Evolutionary conservation across 2,329 filamentous ascomycete genomes (phyloP).

Genomic region (Aspergillus udagawae): DNA sequence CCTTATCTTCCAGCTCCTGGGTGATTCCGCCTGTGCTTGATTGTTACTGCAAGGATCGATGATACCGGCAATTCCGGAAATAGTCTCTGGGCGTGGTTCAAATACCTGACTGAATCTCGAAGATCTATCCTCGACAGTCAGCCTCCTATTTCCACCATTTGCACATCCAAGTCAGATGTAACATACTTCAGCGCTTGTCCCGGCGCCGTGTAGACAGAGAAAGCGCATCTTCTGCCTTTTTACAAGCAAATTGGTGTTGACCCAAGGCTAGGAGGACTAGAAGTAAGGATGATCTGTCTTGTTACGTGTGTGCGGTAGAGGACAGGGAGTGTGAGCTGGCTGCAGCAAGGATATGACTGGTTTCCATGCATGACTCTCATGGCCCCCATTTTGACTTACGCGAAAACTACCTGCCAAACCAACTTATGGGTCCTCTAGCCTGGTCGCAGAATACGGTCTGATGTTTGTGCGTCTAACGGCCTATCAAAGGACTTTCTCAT

Average conservation of each 20-base stretch:
- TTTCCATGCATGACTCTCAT: background rate
- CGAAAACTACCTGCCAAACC: background rate
- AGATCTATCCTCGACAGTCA: slow-evolving; percentile 21
- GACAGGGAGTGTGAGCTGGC: background rate
- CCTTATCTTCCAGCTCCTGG: slow-evolving; percentile 22
- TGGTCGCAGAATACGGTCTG: background rate
- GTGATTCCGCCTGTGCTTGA: slow-evolving; percentile 23
- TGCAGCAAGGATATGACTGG: background rate
- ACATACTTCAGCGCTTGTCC: slow-evolving; percentile 29
- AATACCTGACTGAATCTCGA: slow-evolving; percentile 31
- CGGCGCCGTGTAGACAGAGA: slow-evolving; percentile 30
- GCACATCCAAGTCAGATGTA: background rate
- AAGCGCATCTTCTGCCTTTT: slow-evolving; percentile 24
- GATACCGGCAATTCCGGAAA: background rate
- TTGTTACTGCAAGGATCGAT: slow-evolving; percentile 4
- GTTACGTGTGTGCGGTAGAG: background rate
- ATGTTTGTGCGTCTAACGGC: background rate
- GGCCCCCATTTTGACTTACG: background rate
- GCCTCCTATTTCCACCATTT: background rate
- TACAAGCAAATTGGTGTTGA: background rate
- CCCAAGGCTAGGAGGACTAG: background rate
- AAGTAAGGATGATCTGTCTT: background rate
- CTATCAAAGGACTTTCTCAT: background rate
- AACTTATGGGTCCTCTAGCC: background rate
- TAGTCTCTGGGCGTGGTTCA: background rate